These are phyloP conservation scores for Xenoacremonium recifei DNA, from an alignment of 2,329 filamentous ascomycete species.

Conservation along the genomic window DNA sequence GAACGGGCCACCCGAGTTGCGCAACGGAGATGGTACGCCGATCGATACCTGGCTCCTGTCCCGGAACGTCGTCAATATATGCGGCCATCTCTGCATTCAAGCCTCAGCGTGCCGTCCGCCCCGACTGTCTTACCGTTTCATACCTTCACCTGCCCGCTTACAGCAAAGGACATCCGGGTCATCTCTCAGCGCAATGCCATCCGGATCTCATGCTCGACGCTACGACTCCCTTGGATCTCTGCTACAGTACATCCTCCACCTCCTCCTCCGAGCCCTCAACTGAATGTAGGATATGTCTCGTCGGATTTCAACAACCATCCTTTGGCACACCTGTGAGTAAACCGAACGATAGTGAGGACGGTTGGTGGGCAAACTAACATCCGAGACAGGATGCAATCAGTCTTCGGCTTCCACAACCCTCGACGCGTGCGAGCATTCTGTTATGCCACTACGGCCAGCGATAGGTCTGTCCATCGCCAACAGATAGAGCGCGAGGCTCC, in stretches of 20 bases:
- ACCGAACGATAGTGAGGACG: no score
- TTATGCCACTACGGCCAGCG: slow-evolving; percentile 91
- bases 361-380: background rate
- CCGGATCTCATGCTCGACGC: slow-evolving; percentile 86
- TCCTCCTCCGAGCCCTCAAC: slow-evolving; percentile 71
- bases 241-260: slow-evolving; percentile 81
- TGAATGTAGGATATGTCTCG: slow-evolving; percentile 95
- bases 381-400: slow-evolving; percentile 78
- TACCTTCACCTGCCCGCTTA: slow-evolving; percentile 93
- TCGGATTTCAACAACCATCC: slow-evolving; percentile 99
- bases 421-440: slow-evolving; percentile 79
- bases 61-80: slow-evolving; percentile 59
- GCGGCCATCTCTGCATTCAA: slow-evolving; percentile 70
- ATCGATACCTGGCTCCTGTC: slow-evolving; percentile 66
- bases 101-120: slow-evolving; percentile 76
- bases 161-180: slow-evolving; percentile 84
- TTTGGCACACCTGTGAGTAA: slow-evolving; percentile 76
- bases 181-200: slow-evolving; percentile 95
- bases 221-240: slow-evolving; percentile 85
- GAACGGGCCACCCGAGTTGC: slow-evolving; percentile 79
- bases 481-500: slow-evolving; percentile 94
- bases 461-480: slow-evolving; percentile 82
- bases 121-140: slow-evolving; percentile 96
- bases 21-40: slow-evolving; percentile 84
- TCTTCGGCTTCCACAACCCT: slow-evolving; percentile 86